Conservation (phyloP, 306 rosid species). For the Quercus berberidifolia region DNA sequence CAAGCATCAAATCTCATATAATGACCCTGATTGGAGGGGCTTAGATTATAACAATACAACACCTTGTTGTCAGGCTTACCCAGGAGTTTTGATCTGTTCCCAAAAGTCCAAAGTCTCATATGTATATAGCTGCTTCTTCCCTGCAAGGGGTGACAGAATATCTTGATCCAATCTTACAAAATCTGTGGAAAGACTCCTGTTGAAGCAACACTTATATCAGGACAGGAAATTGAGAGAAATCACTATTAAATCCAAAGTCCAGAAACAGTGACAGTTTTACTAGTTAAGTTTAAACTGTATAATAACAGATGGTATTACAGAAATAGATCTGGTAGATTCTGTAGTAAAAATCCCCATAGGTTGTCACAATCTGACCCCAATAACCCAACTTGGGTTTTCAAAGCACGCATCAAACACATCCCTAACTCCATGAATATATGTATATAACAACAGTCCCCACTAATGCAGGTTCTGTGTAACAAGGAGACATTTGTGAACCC, state of each 20-base stretch:
- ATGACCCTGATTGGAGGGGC: constrained; percentile 2
- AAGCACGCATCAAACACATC: neutral
- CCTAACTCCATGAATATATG: neutral
- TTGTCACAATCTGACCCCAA: neutral
- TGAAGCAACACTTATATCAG: constrained; percentile 22
- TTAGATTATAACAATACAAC: constrained; percentile 7
- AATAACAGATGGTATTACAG: neutral
- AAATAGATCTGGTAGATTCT: neutral
- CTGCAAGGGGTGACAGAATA: constrained; percentile 92
- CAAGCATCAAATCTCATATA: constrained; percentile 21
- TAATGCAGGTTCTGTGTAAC: neutral
- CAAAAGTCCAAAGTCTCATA: constrained; percentile 83
- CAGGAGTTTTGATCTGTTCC: constrained; percentile 99
- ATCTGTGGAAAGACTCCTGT: constrained; percentile 66
- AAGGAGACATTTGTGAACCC: neutral
- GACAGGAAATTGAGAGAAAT: constrained; percentile 8
- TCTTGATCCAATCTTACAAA: constrained; percentile 97
- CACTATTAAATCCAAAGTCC: neutral
- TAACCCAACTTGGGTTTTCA: neutral
- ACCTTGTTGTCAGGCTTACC: constrained; percentile 37
- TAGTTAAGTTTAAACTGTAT: neutral
- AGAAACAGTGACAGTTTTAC: neutral
- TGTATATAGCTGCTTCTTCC: constrained; percentile 84
- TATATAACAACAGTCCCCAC: neutral
- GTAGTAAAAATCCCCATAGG: neutral